Evolutionary conservation across 805 yeast species (phyloP).

Genomic region (Metschnikowia cubensis): DNA sequence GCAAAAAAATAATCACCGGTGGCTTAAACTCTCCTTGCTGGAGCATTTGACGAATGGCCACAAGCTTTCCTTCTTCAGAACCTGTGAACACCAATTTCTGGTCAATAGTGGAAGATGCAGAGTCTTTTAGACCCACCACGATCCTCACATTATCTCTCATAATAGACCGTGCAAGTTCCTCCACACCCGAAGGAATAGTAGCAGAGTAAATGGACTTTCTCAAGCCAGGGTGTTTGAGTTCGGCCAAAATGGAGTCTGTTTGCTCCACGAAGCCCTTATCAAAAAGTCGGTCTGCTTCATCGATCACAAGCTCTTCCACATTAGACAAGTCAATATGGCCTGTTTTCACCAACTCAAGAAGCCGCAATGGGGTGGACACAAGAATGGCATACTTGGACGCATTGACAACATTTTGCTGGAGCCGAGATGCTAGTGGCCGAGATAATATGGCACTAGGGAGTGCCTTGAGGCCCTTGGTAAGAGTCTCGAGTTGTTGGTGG

Average conservation of each 20-base stretch:
- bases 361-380: conserved; percentile 83
- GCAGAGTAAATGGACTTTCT: conserved; percentile 88
- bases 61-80: conserved; percentile 88
- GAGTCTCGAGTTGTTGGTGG: conserved; percentile 57
- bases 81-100: conserved; percentile 86
- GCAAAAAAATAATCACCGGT: conserved; percentile 88
- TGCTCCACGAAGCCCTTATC: conserved; percentile 86
- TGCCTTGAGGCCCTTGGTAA: conserved; percentile 50
- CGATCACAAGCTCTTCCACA: conserved; percentile 78
- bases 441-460: conserved; percentile 63
- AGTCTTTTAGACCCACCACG: conserved; percentile 89
- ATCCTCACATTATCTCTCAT: conserved; percentile 85
- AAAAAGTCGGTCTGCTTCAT: conserved; percentile 93
- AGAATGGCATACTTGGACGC: conserved; percentile 71
- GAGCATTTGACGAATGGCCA: conserved; percentile 87
- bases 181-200: conserved; percentile 90
- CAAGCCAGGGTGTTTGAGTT: conserved; percentile 48
- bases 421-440: conserved; percentile 65
- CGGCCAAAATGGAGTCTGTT: conserved; percentile 76
- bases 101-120: conserved; percentile 79
- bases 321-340: conserved; percentile 56
- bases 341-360: conserved; percentile 70
- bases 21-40: conserved; percentile 84
- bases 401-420: conserved; percentile 56
- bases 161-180: conserved; percentile 77